These are phyloP conservation scores for Chrysosporium keratinophilum DNA, from an alignment of 2,329 filamentous ascomycete species.

Conservation along the genomic window DNA sequence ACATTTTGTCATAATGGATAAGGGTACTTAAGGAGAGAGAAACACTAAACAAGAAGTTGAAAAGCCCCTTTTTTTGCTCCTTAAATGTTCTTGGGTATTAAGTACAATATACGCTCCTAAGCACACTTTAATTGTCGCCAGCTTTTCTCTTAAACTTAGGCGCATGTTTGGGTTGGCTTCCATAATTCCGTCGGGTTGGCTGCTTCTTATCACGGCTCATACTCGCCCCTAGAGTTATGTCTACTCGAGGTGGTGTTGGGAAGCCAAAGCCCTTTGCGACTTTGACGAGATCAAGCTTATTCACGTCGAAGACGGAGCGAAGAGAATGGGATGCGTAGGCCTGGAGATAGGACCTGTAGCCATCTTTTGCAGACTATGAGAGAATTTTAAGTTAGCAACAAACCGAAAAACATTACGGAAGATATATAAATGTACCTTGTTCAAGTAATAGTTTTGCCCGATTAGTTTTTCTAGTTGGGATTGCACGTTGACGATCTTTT, in stretches of 20 bases:
- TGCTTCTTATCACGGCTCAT: conserved; percentile 64
- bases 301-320: conserved; percentile 72
- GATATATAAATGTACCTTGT: conserved; percentile 51
- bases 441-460: conserved; percentile 89
- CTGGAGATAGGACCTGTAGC: conserved; percentile 84
- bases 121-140: conserved; percentile 17
- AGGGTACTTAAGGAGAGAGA: no score
- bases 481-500: conserved; percentile 85
- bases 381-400: not conserved
- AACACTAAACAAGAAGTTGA: no score
- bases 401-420: conserved; percentile 11
- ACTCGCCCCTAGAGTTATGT: conserved; percentile 66
- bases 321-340: conserved; percentile 83
- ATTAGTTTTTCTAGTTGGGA: conserved; percentile 91
- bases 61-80: not conserved
- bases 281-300: conserved; percentile 72
- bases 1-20: no score
- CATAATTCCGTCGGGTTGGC: conserved; percentile 58
- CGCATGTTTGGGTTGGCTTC: conserved; percentile 63
- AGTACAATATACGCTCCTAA: not conserved
- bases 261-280: conserved; percentile 81
- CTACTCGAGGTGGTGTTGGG: conserved; percentile 62
- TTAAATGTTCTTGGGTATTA: not conserved
- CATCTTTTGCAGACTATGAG: conserved; percentile 52
- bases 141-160: conserved; percentile 45